phyloP scores from a whole-genome alignment of 2,329 filamentous ascomycete species.

The Penicillium polonicum region DNA sequence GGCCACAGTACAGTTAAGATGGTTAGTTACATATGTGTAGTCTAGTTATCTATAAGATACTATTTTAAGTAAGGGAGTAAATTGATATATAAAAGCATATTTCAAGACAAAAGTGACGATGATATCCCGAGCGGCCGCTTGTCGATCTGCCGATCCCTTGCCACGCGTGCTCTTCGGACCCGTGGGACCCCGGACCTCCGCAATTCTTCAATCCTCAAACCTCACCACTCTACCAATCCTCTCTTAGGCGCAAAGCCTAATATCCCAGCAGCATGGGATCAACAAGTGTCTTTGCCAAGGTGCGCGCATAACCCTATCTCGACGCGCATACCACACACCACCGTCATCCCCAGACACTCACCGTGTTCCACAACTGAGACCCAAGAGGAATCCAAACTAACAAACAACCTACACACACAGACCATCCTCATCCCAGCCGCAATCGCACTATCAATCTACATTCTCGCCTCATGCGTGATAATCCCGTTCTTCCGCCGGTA shows the following conservation, averaged over 20 bases:
- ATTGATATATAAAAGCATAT: background rate
- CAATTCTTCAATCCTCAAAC: background rate
- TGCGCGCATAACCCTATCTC: constrained; percentile 7
- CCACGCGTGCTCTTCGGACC: background rate
- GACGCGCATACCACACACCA: background rate
- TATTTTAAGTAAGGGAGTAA: background rate
- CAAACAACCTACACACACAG: constrained; percentile 41
- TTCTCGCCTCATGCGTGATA: constrained; percentile 63
- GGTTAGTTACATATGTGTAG: background rate
- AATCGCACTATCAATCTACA: constrained; percentile 68
- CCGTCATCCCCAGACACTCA: background rate
- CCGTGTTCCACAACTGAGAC: background rate
- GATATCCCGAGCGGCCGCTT: background rate
- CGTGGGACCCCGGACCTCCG: background rate
- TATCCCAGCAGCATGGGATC: constrained; percentile 28
- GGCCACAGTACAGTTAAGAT: background rate
- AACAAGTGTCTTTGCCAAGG: constrained; percentile 33
- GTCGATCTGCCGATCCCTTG: constrained; percentile 7
- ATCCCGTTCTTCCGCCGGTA: constrained; percentile 69
- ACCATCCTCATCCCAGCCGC: constrained; percentile 68
- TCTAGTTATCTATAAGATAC: background rate
- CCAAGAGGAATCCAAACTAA: constrained; percentile 3
- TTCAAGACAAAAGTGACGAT: background rate
- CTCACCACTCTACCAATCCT: background rate
- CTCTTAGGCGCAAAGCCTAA: background rate